phyloP scores from a whole-genome alignment of 1,284 basidiomycete genomes.

The Gymnopus androsaceus region DNA sequence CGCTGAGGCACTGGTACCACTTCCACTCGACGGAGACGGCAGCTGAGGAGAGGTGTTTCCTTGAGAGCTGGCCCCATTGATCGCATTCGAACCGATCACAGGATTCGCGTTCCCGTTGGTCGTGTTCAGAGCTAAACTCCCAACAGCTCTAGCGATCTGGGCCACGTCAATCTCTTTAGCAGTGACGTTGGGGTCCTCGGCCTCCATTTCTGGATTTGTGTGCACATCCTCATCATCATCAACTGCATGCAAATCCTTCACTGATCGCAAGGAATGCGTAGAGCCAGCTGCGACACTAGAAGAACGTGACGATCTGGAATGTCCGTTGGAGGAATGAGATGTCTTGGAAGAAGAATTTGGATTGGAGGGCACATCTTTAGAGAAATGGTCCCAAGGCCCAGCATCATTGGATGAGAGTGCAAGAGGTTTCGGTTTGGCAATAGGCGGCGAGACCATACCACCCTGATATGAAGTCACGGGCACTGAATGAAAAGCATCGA shows the following conservation, averaged over 20 bases:
- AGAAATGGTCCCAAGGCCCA: conserved; percentile 39
- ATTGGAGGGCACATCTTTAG: conserved; percentile 16
- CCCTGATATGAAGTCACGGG: conserved; percentile 33
- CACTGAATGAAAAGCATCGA: conserved; percentile 76
- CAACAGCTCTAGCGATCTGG: conserved; percentile 45
- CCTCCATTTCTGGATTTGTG: conserved; percentile 8
- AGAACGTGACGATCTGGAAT: conserved; percentile 31
- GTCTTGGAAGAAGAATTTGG: conserved; percentile 21
- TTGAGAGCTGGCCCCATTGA: conserved; percentile 7
- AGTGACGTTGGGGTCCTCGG: conserved; percentile 36
- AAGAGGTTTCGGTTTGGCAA: conserved; percentile 8
- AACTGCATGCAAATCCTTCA: neutral
- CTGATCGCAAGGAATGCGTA: neutral
- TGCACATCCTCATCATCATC: conserved; percentile 7
- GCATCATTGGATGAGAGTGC: conserved; percentile 19
- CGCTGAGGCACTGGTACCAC: conserved; percentile 1
- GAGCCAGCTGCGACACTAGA: conserved; percentile 32
- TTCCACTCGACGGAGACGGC: conserved; percentile 43
- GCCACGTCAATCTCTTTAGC: conserved; percentile 33
- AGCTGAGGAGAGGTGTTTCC: conserved; percentile 49
- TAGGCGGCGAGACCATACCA: conserved; percentile 5
- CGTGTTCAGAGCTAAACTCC: conserved; percentile 52
- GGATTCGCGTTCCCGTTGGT: conserved; percentile 28
- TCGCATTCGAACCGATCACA: neutral
- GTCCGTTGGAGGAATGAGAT: neutral